Evolutionary conservation across 768 basidiomycete species (phyloP), one percentile per base, ranked within the genome.

Genomic region (Leccinum truebloodii): DNA sequence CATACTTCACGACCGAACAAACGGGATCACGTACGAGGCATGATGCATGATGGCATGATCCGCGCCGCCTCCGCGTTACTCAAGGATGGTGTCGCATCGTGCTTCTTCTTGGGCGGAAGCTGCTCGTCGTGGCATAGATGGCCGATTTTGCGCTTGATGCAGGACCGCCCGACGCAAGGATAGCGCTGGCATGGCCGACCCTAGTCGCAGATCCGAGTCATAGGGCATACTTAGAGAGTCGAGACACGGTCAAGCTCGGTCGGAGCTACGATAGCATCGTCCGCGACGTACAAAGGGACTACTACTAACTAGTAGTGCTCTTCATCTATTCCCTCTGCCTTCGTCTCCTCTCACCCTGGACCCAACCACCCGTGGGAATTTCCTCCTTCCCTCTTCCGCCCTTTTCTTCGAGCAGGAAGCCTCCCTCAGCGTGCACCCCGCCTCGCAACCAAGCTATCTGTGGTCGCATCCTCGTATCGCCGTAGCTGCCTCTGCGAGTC

Each of bases 111-210:
- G 1, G 64, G 61, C 1, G 81, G 80, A 54, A 86, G 80, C 60
- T 84, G 84, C 71, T 95, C 93, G 73, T 96, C 95, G 67, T 94
- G 90, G 69, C 95, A 97, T 16, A 96, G 80, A 77, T 97, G 94
- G 0, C 93, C 92, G 61, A 98, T 98, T 74, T 98, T 95, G 46
- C 96, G 87, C 74, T 98, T 97, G 69, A 98, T 93, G 7, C 8
- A 54, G 57, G 28, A n/a, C 8, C 4, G 24, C 20, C 59, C 22
- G 8, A 48, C 22, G 46, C 20, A 48, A 24, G 22, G 58, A 60
- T 63, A 96, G 65, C 95, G 86, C 67, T 94, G 90, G 73, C 95
- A 95, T 14, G 94, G 94, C 41, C 89, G 79, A 16, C 90, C 90
- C 68, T 92, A 92, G 71, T 93, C 91, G 78, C 92, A 93, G 8